Conservation (phyloP, 192 early-diverging fungal species). For the Pilaira anomala region DNA sequence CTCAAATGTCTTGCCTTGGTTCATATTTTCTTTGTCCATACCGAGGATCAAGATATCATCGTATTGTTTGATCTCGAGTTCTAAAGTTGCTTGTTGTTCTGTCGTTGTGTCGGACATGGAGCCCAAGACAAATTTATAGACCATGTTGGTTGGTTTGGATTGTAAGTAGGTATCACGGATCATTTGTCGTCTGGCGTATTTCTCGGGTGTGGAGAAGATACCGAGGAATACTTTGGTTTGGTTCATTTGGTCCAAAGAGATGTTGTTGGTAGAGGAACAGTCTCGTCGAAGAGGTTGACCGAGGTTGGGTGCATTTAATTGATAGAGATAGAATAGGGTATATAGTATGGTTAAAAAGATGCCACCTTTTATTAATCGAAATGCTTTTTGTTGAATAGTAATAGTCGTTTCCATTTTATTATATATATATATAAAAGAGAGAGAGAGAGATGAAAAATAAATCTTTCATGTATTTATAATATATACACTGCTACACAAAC, state of each 20-base stretch:
- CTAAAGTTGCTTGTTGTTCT: background rate
- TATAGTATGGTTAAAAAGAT: no score
- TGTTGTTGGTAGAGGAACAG: no score
- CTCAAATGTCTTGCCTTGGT: slow-evolving; percentile 34
- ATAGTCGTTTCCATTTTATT: no score
- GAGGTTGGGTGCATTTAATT: no score
- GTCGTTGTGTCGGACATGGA: background rate
- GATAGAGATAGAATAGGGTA: no score
- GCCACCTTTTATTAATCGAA: no score
- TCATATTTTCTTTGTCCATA: slow-evolving; percentile 36
- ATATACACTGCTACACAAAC: no score
- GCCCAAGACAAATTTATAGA: slow-evolving; percentile 36
- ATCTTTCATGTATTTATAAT: no score
- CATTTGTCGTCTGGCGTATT: slow-evolving; percentile 20
- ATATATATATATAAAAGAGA: no score
- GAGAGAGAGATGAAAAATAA: no score
- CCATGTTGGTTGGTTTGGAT: slow-evolving; percentile 23
- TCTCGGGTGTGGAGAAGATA: slow-evolving; percentile 27
- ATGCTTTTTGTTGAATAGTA: no score
- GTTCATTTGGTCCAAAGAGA: background rate
- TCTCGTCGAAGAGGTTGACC: no score
- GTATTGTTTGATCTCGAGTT: slow-evolving; percentile 23
- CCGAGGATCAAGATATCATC: slow-evolving; percentile 31
- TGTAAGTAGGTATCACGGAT: slow-evolving; percentile 28
- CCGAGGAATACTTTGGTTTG: slow-evolving; percentile 27